A percentile compares a stretch with the other conserved stretches of the same genome.
Conservation (phyloP, 108 stramenopile species). For the Cyclostephanos invisitatus region DNA sequence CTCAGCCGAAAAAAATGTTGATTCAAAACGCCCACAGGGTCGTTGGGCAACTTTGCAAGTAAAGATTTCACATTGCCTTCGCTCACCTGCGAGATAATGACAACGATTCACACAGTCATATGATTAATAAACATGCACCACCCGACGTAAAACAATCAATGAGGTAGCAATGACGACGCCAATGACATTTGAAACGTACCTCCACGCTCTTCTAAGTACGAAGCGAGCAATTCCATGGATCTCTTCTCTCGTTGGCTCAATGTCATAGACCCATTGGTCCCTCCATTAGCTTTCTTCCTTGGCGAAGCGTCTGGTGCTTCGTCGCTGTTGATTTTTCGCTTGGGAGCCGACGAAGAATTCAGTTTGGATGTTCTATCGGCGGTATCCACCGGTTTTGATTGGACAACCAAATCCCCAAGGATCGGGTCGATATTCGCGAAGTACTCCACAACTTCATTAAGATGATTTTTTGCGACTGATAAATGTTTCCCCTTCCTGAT, state of each 20-base stretch:
- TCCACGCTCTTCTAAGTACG: conserved; percentile 70
- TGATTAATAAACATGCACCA: neutral
- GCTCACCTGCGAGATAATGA: conserved; percentile 26
- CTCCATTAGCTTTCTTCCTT: conserved; percentile 38
- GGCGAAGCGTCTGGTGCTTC: conserved; percentile 25
- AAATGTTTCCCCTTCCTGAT: conserved; percentile 71
- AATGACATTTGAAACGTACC: conserved; percentile 37
- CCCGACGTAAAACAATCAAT: neutral
- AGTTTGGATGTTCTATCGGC: conserved; percentile 32
- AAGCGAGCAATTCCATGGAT: conserved; percentile 61
- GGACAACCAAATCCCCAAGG: conserved; percentile 56
- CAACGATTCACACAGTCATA: neutral
- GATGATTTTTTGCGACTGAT: conserved; percentile 56
- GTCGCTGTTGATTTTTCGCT: conserved; percentile 37
- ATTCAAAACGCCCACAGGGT: conserved; percentile 70
- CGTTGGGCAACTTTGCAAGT: conserved; percentile 46
- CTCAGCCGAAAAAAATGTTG: conserved; percentile 66
- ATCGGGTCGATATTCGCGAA: conserved; percentile 70
- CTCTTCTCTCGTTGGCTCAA: conserved; percentile 70
- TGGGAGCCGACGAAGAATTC: conserved; percentile 36
- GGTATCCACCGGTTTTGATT: conserved; percentile 45
- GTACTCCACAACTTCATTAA: conserved; percentile 60
- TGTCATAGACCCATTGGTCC: conserved; percentile 44
- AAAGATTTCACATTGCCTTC: conserved; percentile 37
- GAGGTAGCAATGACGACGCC: neutral